Conservation (phyloP, 768 basidiomycete genomes). For the Lactarius deliciosus region DNA sequence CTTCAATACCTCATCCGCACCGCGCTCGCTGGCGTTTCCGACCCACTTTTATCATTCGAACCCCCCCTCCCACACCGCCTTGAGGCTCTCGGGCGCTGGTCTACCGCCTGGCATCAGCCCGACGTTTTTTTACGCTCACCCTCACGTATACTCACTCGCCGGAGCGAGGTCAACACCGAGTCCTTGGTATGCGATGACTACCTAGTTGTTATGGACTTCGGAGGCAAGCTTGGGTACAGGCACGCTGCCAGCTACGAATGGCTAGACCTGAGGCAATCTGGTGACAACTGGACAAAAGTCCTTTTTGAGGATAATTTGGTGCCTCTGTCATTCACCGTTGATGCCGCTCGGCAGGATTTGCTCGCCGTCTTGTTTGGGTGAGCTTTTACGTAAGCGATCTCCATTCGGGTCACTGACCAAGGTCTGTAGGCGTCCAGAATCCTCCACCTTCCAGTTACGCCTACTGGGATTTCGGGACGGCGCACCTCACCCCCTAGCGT, state of each 20-base stretch:
- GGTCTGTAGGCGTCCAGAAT: background rate
- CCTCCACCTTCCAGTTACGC: conserved; percentile 12
- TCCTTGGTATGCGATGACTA: conserved; percentile 13
- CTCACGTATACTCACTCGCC: background rate
- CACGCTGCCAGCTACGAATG: background rate
- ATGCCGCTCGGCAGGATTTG: background rate
- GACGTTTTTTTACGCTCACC: background rate
- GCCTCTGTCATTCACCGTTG: background rate
- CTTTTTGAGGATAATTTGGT: background rate
- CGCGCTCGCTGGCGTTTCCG: conserved; percentile 1
- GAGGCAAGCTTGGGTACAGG: background rate
- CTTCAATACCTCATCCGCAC: conserved; percentile 14
- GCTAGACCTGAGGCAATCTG: conserved; percentile 7
- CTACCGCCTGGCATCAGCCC: conserved; percentile 2
- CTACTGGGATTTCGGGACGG: conserved; percentile 10
- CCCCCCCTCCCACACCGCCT: conserved; percentile 1
- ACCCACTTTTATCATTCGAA: background rate
- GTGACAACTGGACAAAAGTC: conserved; percentile 1
- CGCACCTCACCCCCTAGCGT: conserved; percentile 1
- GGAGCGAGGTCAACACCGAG: background rate
- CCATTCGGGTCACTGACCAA: background rate
- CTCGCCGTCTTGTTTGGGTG: conserved; percentile 9
- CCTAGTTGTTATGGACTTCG: conserved; percentile 5
- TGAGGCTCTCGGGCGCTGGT: conserved; percentile 1
- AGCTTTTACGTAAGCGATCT: background rate